phyloP scores from a whole-genome alignment of 2,329 filamentous ascomycete genomes.

The Calonectria multiphialidica region DNA sequence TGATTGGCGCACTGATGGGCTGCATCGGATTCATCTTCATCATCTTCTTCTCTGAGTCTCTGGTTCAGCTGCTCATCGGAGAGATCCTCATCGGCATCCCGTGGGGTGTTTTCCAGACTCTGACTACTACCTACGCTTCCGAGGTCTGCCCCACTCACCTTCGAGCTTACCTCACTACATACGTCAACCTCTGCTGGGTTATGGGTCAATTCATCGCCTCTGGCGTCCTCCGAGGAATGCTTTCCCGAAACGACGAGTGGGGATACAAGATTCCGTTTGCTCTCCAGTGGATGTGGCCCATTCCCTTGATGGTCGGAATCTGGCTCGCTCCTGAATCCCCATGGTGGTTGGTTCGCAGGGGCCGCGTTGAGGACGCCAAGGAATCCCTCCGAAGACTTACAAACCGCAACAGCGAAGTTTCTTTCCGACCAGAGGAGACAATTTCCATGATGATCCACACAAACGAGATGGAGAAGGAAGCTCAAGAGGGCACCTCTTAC shows the following conservation, averaged over 20 bases:
- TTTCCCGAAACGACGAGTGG: conserved; percentile 54
- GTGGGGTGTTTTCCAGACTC: conserved; percentile 60
- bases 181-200: conserved; percentile 64
- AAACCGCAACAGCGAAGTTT: conserved; percentile 48
- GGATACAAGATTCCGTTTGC: conserved; percentile 62
- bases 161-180: conserved; percentile 62
- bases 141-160: conserved; percentile 60
- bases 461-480: conserved; percentile 60
- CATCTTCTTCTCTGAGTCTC: conserved; percentile 58
- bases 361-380: conserved; percentile 54
- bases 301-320: conserved; percentile 57
- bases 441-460: conserved; percentile 66
- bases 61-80: conserved; percentile 56
- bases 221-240: conserved; percentile 56
- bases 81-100: conserved; percentile 61
- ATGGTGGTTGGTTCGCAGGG: conserved; percentile 61
- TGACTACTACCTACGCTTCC: conserved; percentile 61
- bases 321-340: conserved; percentile 62
- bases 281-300: conserved; percentile 62
- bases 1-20: conserved; percentile 56
- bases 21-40: conserved; percentile 61
- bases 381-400: conserved; percentile 54
- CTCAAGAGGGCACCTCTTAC: conserved; percentile 56
- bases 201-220: conserved; percentile 61
- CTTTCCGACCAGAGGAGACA: conserved; percentile 56